Percentiles rank a stretch among this genome's conserved stretches.
phyloP scores from a whole-genome alignment of 441 rosid species.

The Gossypium gossypioides region DNA sequence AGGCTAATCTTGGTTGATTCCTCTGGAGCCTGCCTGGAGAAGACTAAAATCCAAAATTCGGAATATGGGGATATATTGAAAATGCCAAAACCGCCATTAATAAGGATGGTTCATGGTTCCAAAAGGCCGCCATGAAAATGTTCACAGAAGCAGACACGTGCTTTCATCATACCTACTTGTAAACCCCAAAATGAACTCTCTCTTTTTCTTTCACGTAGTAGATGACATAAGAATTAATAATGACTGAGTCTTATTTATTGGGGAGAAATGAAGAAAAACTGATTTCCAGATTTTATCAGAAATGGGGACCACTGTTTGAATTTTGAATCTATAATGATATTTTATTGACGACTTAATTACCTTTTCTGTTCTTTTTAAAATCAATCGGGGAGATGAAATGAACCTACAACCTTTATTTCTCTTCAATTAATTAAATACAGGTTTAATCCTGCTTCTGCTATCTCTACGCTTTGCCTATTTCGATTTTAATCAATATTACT shows the following conservation, averaged over 20 bases:
- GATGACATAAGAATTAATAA: neutral
- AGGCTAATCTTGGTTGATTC: neutral
- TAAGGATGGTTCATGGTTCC: neutral
- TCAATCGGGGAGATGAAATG: neutral
- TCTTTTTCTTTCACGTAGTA: neutral
- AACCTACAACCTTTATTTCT: too few relatives aligned
- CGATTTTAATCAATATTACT: too few relatives aligned
- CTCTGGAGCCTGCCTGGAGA: neutral
- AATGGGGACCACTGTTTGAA: neutral
- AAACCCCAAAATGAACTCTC: neutral
- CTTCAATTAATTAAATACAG: too few relatives aligned
- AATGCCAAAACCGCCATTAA: neutral
- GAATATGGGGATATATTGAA: neutral
- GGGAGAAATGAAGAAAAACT: neutral
- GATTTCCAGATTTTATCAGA: neutral
- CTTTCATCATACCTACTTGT: neutral
- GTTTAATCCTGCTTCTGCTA: too few relatives aligned
- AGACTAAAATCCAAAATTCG: neutral
- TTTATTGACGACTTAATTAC: neutral
- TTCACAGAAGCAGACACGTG: neutral
- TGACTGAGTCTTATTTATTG: neutral
- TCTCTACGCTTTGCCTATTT: too few relatives aligned
- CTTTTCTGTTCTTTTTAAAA: neutral
- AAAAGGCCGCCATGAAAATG: neutral
- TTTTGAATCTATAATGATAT: neutral